These are phyloP conservation scores for Piper betle DNA, from an alignment of 164 flowering plant species.

Conservation along the genomic window DNA sequence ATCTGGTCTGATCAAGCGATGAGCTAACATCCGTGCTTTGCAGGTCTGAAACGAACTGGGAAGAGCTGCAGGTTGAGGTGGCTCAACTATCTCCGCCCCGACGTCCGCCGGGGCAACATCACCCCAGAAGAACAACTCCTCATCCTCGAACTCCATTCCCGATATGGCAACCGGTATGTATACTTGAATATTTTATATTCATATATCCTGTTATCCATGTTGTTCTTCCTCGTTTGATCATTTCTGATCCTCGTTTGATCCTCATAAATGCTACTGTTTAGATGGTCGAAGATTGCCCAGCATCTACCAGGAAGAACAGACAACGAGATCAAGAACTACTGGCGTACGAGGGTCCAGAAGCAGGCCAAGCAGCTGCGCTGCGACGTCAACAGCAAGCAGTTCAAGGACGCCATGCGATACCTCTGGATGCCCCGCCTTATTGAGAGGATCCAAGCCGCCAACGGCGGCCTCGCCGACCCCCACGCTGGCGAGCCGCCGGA, in stretches of 20 bases:
- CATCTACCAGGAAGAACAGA: conserved; percentile 6
- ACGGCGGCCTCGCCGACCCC: background rate
- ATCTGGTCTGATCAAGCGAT: background rate
- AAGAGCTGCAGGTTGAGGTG: conserved; percentile 71
- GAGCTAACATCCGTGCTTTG: background rate
- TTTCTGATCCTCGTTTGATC: background rate
- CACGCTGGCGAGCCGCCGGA: background rate
- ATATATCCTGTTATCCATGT: background rate
- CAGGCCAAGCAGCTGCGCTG: conserved; percentile 10
- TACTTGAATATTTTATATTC: too few relatives aligned
- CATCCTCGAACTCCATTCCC: conserved; percentile 67
- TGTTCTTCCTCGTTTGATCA: background rate
- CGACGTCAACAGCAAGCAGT: conserved; percentile 12
- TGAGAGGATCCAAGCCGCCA: conserved; percentile 5
- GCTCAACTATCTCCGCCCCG: conserved; percentile 73
- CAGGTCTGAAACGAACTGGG: conserved; percentile 71
- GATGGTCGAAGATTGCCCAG: conserved; percentile 10
- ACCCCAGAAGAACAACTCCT: conserved; percentile 68
- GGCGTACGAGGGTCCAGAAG: conserved; percentile 10
- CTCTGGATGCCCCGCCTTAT: conserved; percentile 8
- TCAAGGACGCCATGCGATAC: conserved; percentile 9
- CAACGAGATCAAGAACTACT: conserved; percentile 12
- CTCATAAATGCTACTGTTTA: background rate
- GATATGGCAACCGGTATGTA: conserved; percentile 54
- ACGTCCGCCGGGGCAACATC: conserved; percentile 67